A percentile compares a stretch with the other conserved stretches of the same genome.
phyloP scores from a whole-genome alignment of 768 basidiomycete genomes.

The Macrolepiota dolichaula region DNA sequence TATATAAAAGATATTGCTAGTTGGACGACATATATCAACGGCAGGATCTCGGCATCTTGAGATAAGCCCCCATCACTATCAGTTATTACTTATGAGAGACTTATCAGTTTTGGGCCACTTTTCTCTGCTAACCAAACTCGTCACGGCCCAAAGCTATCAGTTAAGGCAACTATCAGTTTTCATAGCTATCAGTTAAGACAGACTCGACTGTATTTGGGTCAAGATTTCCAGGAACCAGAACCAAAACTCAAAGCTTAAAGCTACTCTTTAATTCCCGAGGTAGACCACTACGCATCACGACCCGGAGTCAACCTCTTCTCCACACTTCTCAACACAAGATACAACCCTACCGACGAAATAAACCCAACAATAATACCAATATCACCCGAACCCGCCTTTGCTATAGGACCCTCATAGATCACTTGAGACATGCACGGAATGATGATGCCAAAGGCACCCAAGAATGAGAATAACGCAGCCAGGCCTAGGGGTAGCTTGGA shows the following conservation, averaged over 20 bases:
- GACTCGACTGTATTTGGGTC: too few relatives aligned
- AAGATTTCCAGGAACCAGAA: too few relatives aligned
- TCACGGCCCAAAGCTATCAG: too few relatives aligned
- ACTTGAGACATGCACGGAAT: conserved; percentile 69
- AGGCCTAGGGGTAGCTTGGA: conserved; percentile 55
- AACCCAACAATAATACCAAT: conserved; percentile 69
- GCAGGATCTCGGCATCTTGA: too few relatives aligned
- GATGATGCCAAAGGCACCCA: conserved; percentile 50
- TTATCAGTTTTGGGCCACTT: too few relatives aligned
- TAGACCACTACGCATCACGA: conserved; percentile 5
- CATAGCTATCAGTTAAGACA: too few relatives aligned
- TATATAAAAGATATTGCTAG: too few relatives aligned
- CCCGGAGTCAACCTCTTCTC: conserved; percentile 26
- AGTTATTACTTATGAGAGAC: too few relatives aligned
- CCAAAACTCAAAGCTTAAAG: background rate
- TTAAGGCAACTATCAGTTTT: too few relatives aligned
- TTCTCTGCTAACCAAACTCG: too few relatives aligned
- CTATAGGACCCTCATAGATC: conserved; percentile 72
- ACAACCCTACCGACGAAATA: conserved; percentile 40
- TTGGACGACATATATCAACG: too few relatives aligned
- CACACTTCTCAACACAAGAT: conserved; percentile 41
- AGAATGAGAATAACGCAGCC: conserved; percentile 53
- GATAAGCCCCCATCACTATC: too few relatives aligned
- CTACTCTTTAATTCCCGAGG: background rate
- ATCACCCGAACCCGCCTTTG: conserved; percentile 55